These are phyloP conservation scores for Oenanthe javanica DNA, from an alignment of 140 eudicot species.

Conservation along the genomic window DNA sequence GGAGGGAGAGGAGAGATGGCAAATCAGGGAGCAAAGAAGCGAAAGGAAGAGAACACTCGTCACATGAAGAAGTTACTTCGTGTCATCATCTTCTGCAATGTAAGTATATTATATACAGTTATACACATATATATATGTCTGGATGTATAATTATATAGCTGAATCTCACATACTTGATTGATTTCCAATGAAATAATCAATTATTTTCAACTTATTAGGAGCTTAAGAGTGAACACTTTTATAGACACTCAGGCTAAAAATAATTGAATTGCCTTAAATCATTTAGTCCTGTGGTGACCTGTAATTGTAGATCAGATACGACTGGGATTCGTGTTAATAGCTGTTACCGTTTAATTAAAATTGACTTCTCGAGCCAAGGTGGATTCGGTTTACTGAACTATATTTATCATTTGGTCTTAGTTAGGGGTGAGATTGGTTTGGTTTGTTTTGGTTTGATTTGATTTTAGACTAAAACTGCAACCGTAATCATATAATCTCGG, in stretches of 20 bases:
- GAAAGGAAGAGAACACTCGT: constrained; percentile 82
- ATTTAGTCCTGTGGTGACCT: background rate
- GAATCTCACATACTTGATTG: background rate
- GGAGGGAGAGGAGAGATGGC: background rate
- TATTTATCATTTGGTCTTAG: no score
- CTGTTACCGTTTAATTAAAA: background rate
- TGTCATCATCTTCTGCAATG: constrained; percentile 71
- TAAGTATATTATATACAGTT: constrained; percentile 7
- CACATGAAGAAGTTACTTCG: constrained; percentile 69
- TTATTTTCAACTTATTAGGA: background rate
- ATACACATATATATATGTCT: background rate
- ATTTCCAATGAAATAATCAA: background rate
- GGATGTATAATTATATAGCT: background rate
- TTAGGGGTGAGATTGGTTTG: no score
- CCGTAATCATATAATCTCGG: no score
- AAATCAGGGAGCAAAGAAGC: constrained; percentile 72
- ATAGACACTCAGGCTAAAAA: background rate
- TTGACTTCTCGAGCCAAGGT: background rate
- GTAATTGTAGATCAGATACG: background rate
- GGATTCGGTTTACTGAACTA: background rate
- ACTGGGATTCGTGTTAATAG: background rate
- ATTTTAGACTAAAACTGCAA: no score
- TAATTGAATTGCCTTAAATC: background rate
- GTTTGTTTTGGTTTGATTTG: no score
- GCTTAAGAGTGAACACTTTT: background rate